phyloP scores from a whole-genome alignment of 2,329 filamentous ascomycete species.

The Verticillium longisporum region DNA sequence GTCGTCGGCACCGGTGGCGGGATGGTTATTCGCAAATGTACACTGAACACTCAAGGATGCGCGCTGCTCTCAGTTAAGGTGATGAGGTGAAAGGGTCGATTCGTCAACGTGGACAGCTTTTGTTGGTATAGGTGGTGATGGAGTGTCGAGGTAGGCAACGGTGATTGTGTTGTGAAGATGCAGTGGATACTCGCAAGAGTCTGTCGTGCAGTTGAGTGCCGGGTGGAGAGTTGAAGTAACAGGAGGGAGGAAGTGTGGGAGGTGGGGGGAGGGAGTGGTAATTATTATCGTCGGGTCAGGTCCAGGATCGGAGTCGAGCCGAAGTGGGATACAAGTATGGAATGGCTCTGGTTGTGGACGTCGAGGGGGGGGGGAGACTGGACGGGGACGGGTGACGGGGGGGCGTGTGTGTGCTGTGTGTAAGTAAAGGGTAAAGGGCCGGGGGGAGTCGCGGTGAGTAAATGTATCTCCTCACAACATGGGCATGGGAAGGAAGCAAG shows the following conservation, averaged over 20 bases:
- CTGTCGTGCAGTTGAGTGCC: not conserved
- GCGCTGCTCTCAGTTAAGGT: not conserved
- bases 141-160: conserved; percentile 1
- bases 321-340: conserved; percentile 1
- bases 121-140: not conserved
- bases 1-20: not conserved
- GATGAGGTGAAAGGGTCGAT: not conserved
- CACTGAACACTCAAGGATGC: not conserved
- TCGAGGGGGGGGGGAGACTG: not conserved
- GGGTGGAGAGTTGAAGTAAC: conserved; percentile 12
- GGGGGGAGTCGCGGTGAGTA: conserved; percentile 10
- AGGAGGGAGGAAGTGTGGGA: conserved; percentile 8
- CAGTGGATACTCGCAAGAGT: not conserved
- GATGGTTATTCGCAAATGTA: not conserved
- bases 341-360: conserved; percentile 2
- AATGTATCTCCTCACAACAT: conserved; percentile 3
- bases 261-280: conserved; percentile 11
- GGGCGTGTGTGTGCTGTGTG: not conserved
- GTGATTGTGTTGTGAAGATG: not conserved
- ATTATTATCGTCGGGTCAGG: conserved; percentile 13
- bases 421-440: not conserved
- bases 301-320: conserved; percentile 2
- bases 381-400: not conserved
- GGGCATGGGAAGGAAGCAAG: conserved; percentile 6
- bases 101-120: not conserved